A percentile compares a stretch with the other conserved stretches of the same genome.
Conservation (phyloP, 176 grass and related monocot species). For the Cenchrus purpureus region DNA sequence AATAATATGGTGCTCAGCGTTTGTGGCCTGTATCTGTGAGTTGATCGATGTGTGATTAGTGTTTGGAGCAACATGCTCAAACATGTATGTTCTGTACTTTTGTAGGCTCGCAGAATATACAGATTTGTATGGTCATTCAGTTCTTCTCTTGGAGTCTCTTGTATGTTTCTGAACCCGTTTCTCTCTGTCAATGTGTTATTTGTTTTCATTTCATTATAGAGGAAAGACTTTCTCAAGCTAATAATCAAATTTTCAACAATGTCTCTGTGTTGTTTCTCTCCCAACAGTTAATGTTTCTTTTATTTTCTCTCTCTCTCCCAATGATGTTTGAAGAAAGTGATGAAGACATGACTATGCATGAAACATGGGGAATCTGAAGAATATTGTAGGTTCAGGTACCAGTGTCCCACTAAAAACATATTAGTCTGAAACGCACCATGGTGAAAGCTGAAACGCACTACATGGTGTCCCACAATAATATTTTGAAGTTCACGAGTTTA, state of each 20-base stretch:
- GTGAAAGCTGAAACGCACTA: no score
- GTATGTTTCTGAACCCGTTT: neutral
- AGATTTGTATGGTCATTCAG: neutral
- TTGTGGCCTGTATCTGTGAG: neutral
- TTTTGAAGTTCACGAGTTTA: no score
- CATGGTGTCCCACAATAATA: no score
- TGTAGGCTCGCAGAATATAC: no score
- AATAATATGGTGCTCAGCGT: neutral
- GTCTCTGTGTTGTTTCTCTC: no score
- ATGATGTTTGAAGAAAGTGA: neutral
- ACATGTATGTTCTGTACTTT: no score
- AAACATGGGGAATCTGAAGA: neutral
- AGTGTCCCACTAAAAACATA: neutral
- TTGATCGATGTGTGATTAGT: neutral
- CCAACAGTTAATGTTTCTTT: no score
- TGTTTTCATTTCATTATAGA: neutral
- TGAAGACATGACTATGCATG: neutral
- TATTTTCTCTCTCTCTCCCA: neutral
- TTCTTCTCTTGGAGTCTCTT: neutral
- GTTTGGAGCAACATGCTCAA: neutral
- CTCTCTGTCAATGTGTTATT: neutral
- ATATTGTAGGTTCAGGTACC: neutral
- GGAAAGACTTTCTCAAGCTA: neutral
- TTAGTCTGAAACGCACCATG: no score
- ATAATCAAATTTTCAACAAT: neutral